Conservation (phyloP, 192 early-diverging fungal genomes). For the Chytriomyces sp. region DNA sequence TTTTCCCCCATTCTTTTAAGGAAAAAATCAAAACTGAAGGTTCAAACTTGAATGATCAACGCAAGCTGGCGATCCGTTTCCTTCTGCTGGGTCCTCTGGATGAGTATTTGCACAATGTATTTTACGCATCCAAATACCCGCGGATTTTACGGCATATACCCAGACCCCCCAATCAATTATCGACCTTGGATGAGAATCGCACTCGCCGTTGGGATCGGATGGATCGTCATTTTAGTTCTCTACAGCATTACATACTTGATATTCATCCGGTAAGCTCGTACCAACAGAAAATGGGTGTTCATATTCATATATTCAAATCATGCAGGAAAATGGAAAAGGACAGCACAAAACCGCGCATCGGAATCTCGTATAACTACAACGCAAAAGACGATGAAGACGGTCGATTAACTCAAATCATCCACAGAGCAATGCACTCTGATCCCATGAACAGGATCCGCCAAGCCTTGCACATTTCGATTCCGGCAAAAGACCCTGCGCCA, state of each 20-base stretch:
- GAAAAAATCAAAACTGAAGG: neutral
- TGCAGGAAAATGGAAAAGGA: conserved; percentile 30
- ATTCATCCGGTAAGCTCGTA: conserved; percentile 8
- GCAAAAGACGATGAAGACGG: conserved; percentile 35
- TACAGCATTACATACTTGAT: conserved; percentile 15
- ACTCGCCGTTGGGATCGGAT: conserved; percentile 24
- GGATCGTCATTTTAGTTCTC: conserved; percentile 22
- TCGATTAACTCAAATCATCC: conserved; percentile 7
- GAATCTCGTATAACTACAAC: conserved; percentile 30
- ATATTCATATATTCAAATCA: neutral
- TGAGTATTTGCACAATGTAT: conserved; percentile 40
- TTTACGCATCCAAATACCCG: conserved; percentile 32
- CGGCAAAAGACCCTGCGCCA: neutral
- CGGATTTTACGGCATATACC: conserved; percentile 29
- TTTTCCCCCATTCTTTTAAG: neutral
- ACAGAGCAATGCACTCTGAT: neutral
- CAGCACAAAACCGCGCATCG: conserved; percentile 33
- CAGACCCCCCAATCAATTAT: conserved; percentile 6
- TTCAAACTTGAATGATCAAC: neutral
- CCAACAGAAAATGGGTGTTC: neutral
- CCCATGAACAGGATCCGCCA: conserved; percentile 1
- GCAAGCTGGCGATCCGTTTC: conserved; percentile 24
- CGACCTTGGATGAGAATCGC: conserved; percentile 35
- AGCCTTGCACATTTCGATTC: neutral
- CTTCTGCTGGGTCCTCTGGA: conserved; percentile 35